Percentiles rank a stretch among this genome's conserved stretches.
Evolutionary conservation across 1,139 yeast species (phyloP).

Genomic region (Hemisphaericaspora xylanilytica): DNA sequence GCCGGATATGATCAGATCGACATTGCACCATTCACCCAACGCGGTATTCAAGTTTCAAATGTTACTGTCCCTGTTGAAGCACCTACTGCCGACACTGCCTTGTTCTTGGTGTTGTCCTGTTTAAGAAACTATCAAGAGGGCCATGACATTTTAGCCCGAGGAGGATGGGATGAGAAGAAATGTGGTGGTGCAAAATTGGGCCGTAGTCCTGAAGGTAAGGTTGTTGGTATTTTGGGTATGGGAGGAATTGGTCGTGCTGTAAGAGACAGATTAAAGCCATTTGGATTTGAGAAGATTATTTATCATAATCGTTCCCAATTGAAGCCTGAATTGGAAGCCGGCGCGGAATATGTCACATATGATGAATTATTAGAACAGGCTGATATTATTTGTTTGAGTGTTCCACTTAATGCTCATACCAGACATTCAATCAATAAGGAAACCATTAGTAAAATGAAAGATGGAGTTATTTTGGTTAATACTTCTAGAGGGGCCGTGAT

Average conservation of each 20-base stretch:
- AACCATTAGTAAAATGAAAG: slow-evolving; percentile 56
- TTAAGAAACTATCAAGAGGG: slow-evolving; percentile 59
- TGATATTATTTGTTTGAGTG: slow-evolving; percentile 60
- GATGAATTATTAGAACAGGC: slow-evolving; percentile 54
- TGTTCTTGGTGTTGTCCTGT: slow-evolving; percentile 62
- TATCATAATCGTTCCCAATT: slow-evolving; percentile 62
- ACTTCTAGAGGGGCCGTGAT: slow-evolving; percentile 77
- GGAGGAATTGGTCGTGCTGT: slow-evolving; percentile 78
- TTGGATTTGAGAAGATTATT: slow-evolving; percentile 58
- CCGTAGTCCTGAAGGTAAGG: slow-evolving; percentile 57
- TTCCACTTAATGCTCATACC: slow-evolving; percentile 62
- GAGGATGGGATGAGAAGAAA: slow-evolving; percentile 53
- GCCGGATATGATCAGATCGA: slow-evolving; percentile 93
- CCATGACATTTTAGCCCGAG: slow-evolving; percentile 47
- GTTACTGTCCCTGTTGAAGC: slow-evolving; percentile 71
- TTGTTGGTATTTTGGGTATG: slow-evolving; percentile 68
- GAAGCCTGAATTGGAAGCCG: slow-evolving; percentile 53
- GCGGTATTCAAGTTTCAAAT: slow-evolving; percentile 65
- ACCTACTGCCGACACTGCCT: slow-evolving; percentile 82
- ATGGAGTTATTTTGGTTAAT: slow-evolving; percentile 62
- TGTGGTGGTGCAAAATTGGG: slow-evolving; percentile 29
- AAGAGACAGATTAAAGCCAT: slow-evolving; percentile 58
- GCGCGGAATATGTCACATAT: slow-evolving; percentile 53
- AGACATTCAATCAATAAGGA: slow-evolving; percentile 56
- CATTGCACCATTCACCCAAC: slow-evolving; percentile 45